A percentile compares a stretch with the other conserved stretches of the same genome.
These are phyloP conservation scores for Tephrocybe sp. DNA, from an alignment of 768 basidiomycete genomes.

Conservation along the genomic window DNA sequence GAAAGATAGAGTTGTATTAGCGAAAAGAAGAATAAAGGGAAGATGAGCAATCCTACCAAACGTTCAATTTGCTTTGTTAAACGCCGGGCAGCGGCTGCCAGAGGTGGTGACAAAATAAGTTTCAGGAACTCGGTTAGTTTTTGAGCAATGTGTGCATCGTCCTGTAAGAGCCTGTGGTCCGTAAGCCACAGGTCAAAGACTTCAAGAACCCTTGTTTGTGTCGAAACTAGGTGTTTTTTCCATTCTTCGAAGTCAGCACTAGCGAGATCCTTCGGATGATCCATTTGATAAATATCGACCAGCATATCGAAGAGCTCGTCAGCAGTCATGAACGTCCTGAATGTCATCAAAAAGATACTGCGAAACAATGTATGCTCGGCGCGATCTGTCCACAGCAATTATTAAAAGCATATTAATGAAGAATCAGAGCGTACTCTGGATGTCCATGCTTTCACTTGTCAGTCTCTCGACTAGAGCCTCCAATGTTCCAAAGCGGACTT, in stretches of 20 bases:
- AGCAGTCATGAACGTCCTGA: conserved; percentile 75
- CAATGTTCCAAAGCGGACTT: conserved; percentile 68
- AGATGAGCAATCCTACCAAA: conserved; percentile 40
- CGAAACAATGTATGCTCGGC: conserved; percentile 39
- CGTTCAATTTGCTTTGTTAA: conserved; percentile 55
- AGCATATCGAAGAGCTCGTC: conserved; percentile 69
- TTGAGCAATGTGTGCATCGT: conserved; percentile 61
- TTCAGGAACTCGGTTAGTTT: conserved; percentile 57
- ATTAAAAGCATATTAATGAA: background rate
- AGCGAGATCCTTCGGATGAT: conserved; percentile 47
- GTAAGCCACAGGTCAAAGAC: conserved; percentile 64
- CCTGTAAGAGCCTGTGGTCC: conserved; percentile 58
- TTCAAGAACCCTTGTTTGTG: conserved; percentile 60
- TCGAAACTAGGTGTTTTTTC: conserved; percentile 62
- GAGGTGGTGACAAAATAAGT: conserved; percentile 38
- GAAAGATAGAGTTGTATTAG: background rate
- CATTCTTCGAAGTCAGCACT: conserved; percentile 61
- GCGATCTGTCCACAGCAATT: conserved; percentile 13
- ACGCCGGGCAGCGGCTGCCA: conserved; percentile 44
- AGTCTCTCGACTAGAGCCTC: conserved; percentile 72
- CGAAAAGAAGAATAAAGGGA: conserved; percentile 3
- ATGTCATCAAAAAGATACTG: conserved; percentile 79
- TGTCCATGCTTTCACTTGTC: conserved; percentile 48
- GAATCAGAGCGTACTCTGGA: conserved; percentile 47
- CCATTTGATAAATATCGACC: conserved; percentile 59